Base-by-base conservation (phyloP, 2,329 filamentous ascomycete species). In the Ophiostoma sp. region DNA sequence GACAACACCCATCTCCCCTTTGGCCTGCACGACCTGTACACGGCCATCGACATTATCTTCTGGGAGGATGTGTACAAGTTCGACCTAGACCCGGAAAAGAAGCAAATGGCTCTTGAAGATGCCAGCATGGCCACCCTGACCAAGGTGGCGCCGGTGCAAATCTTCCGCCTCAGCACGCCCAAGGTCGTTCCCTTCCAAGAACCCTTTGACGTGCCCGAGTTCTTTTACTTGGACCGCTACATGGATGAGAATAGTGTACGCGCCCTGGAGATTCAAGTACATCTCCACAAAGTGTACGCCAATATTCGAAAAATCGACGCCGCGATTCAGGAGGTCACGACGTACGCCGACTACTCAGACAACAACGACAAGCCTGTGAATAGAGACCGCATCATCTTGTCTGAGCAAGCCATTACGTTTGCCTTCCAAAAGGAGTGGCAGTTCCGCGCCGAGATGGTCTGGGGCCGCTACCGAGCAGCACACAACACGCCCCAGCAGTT, bases 1-100 rank as follows among this genome's bases (percentile, higher is more conserved):
- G 88, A 91, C 5, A 91, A 96, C 82, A 91, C 93, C 75, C 93
- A 94, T n/a, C 5, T 48, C 3, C 96, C 97, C 81, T 88, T 95
- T 77, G 89, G 97, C 2, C 3, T 72, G 28, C 83, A 84, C 6
- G 81, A 80, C 52, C 77, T 82, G 50, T 82, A 82, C 75, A 80
- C 81, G 72, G 80, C 81, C 28, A 79, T 82, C 71, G 81, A 82
- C 39, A 77, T 78, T 48, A 76, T 82, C 19, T 79, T 82, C 48
- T 80, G 80, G 77, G 70, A 73, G 2, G 73, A 78, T 9, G 55
- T 76, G 15, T 70, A 36, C 0, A 19, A 45, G 0, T 19, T 33
- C 25, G 17, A 22, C 4, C 39, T 22, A 57, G 28, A 17, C 6
- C 11, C 50, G 3, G 50, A 55, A 8, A 25, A 52, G 6, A 69